phyloP scores from a whole-genome alignment of 768 basidiomycete genomes.

The Cyclocybe cylindracea region DNA sequence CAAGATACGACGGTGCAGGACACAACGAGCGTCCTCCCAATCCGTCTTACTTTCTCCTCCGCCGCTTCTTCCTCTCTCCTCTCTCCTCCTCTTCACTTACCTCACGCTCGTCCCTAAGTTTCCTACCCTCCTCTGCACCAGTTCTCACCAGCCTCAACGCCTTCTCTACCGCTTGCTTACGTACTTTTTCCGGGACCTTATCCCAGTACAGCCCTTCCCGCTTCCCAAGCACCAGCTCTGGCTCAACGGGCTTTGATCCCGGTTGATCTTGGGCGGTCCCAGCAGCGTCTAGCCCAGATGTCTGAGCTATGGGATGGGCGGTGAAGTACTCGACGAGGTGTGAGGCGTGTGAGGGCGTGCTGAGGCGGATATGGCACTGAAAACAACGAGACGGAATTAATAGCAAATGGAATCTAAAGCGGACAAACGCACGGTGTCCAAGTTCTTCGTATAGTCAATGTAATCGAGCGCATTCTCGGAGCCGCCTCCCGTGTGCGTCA shows the following conservation, averaged over 20 bases:
- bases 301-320: constrained; percentile 38
- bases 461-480: constrained; percentile 59
- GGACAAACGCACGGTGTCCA: constrained; percentile 58
- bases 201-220: constrained; percentile 79
- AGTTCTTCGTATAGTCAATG: constrained; percentile 77
- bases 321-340: constrained; percentile 48
- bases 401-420: neutral
- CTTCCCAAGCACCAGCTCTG: constrained; percentile 63
- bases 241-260: constrained; percentile 29
- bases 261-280: constrained; percentile 29
- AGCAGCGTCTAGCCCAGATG: constrained; percentile 53
- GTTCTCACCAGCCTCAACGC: constrained; percentile 24
- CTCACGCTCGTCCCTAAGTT: neutral
- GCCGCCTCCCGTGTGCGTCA: neutral
- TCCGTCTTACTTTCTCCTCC: too few relatives aligned
- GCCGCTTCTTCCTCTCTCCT: neutral
- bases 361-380: constrained; percentile 75
- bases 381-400: neutral
- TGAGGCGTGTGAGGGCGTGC: constrained; percentile 47
- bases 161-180: constrained; percentile 58
- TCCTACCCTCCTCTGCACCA: neutral
- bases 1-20: too few relatives aligned
- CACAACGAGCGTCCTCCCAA: too few relatives aligned
- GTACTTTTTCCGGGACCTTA: constrained; percentile 74
- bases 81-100: neutral